Percentiles rank a stretch among this genome's conserved stretches.
Evolutionary conservation across 2,329 filamentous ascomycete genomes (phyloP).

Genomic region (Chaetomiaceae sp.): DNA sequence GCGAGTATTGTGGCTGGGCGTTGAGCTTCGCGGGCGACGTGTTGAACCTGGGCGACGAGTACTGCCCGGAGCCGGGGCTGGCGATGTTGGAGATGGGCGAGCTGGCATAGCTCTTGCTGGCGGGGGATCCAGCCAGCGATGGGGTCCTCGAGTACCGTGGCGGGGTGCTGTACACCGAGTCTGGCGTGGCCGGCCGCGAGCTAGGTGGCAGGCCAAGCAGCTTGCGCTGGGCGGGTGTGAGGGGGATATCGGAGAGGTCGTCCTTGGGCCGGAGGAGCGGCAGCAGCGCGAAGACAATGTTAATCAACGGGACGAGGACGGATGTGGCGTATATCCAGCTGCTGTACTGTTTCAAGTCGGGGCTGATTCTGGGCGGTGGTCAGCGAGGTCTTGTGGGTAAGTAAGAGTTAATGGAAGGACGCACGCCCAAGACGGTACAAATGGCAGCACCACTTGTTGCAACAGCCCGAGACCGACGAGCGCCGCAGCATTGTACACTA

Average conservation of each 20-base stretch:
- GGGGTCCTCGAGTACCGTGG: constrained; percentile 79
- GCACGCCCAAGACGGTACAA: constrained; percentile 38
- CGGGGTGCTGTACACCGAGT: constrained; percentile 74
- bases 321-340: constrained; percentile 44
- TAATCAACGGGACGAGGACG: constrained; percentile 60
- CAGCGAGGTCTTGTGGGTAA: neutral
- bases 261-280: constrained; percentile 72
- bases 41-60: constrained; percentile 26
- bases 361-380: constrained; percentile 31
- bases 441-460: constrained; percentile 36
- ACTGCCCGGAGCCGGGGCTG: constrained; percentile 37
- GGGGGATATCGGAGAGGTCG: constrained; percentile 79
- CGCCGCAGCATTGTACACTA: constrained; percentile 62
- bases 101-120: constrained; percentile 52
- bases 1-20: constrained; percentile 37
- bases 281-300: constrained; percentile 65
- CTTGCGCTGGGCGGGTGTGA: constrained; percentile 83
- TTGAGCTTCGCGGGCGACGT: constrained; percentile 17
- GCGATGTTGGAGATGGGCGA: constrained; percentile 56
- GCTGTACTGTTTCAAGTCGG: constrained; percentile 34
- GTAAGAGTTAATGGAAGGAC: constrained; percentile 10
- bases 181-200: constrained; percentile 58
- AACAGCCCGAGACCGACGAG: constrained; percentile 31
- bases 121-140: constrained; percentile 58
- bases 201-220: constrained; percentile 76